These are phyloP conservation scores for Xylaria hypoxylon DNA, from an alignment of 2,329 filamentous ascomycete species.

Conservation along the genomic window DNA sequence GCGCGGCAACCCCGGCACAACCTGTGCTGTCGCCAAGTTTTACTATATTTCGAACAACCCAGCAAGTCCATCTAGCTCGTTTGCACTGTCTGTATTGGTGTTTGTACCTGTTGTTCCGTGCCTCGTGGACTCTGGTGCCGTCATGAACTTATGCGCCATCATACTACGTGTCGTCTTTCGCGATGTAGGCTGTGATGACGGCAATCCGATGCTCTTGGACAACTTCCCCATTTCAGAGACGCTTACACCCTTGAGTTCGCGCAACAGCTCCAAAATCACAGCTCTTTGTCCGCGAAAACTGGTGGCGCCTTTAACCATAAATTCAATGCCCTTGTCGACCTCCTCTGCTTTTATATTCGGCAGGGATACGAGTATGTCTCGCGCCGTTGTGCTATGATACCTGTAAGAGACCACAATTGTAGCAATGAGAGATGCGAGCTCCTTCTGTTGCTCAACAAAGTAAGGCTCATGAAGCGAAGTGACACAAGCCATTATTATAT, in stretches of 20 bases:
- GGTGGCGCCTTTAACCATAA: constrained; percentile 67
- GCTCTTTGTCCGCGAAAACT: constrained; percentile 82
- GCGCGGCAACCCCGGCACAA: not conserved
- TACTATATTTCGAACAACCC: constrained; percentile 58
- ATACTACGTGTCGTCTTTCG: constrained; percentile 64
- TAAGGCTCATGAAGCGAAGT: constrained; percentile 93
- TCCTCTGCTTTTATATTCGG: constrained; percentile 78
- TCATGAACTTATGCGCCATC: constrained; percentile 76
- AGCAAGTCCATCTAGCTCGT: constrained; percentile 66
- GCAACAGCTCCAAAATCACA: constrained; percentile 84
- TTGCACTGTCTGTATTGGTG: constrained; percentile 52
- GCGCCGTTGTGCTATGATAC: constrained; percentile 74
- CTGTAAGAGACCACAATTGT: constrained; percentile 84
- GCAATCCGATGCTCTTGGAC: constrained; percentile 61
- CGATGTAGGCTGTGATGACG: constrained; percentile 39
- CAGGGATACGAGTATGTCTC: constrained; percentile 79
- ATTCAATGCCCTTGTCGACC: constrained; percentile 72
- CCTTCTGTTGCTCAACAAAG: constrained; percentile 95
- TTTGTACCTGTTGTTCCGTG: constrained; percentile 34
- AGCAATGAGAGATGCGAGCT: constrained; percentile 88
- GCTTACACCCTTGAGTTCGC: constrained; percentile 88
- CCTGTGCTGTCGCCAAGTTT: not conserved
- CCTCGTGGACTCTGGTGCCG: constrained; percentile 54
- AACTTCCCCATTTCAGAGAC: constrained; percentile 95
- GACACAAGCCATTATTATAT: constrained; percentile 90